Base-by-base conservation (phyloP, 495 filamentous ascomycete genomes). In the Neurospora sp. region DNA sequence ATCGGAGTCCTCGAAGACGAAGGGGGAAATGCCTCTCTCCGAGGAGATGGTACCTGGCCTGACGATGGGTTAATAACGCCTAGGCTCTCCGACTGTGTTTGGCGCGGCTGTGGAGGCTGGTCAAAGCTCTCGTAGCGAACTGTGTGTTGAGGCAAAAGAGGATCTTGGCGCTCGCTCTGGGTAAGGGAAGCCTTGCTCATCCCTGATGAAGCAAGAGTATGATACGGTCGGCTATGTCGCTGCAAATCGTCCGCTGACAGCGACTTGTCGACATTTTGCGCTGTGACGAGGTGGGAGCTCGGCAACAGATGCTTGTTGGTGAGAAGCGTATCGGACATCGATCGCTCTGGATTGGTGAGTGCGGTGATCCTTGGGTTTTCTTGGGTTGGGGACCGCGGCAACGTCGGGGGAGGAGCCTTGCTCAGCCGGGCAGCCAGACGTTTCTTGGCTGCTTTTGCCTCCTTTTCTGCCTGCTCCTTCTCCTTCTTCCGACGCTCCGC, bases 401-500 rank as follows among this genome's bases (percentile, higher is more conserved):
- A 69, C 48, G 78, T 71, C 7, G 81, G 76, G 35, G 76, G 79
- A 44, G 73, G 78, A 3, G 69, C 44, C 74, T 80, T 85, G 78
- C 79, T 85, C 73, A 83, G 75, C 44, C 77, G 78, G 39, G 76
- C 69, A 5, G 74, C 75, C 31, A 27, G 35, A 18, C 76, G 77
- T 70, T 77, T 81, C 72, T 77, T 79, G 9, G 78, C 77, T 66
- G 78, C 75, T 69, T 82, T 82, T 66, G 76, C 76, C 38, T 83
- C 82, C 70, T 77, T 79, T n/a, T 79, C 82, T 4, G 76, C 80
- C 70, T 81, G 79, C 54, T 82, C 80, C 73, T 83, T 84, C 71
- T 84, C 80, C 71, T 82, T 86, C 74, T 81, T 81, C 62, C 76
- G 77, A 71, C 81, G 81, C 70, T 83, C 80, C n/a, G 77, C 79